Evolutionary conservation across 306 rosid genomes (phyloP).

Genomic region (Spatholobus suberectus): DNA sequence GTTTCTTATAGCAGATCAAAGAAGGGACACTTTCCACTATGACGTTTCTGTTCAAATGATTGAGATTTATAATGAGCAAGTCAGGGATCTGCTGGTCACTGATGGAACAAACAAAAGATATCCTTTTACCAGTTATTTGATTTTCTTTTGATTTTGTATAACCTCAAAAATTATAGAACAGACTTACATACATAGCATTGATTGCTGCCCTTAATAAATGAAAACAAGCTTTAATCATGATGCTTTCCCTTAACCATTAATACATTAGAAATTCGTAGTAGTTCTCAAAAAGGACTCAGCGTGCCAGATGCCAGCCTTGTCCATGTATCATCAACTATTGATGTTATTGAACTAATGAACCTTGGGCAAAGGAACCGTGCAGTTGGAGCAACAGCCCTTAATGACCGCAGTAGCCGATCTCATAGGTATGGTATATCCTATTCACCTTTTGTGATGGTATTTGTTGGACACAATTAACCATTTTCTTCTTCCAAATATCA

Average conservation of each 20-base stretch:
- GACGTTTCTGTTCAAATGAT: slow-evolving; percentile 97
- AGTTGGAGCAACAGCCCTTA: slow-evolving; percentile 97
- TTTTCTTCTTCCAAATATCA: slow-evolving; percentile 31
- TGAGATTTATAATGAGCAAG: slow-evolving; percentile 98
- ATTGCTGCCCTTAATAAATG: not conserved
- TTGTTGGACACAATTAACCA: slow-evolving; percentile 25
- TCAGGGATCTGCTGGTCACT: slow-evolving; percentile 87
- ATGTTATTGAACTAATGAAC: slow-evolving; percentile 93
- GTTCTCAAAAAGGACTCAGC: slow-evolving; percentile 87
- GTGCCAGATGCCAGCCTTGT: slow-evolving; percentile 95
- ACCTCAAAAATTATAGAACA: slow-evolving; percentile 6
- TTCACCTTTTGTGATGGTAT: not conserved
- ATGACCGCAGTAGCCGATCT: slow-evolving; percentile 99
- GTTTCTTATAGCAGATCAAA: slow-evolving; percentile 83
- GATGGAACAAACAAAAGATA: slow-evolving; percentile 94
- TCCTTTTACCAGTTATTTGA: slow-evolving; percentile 62
- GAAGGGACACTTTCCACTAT: slow-evolving; percentile 80
- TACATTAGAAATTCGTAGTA: slow-evolving; percentile 91
- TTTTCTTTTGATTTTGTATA: slow-evolving; percentile 6
- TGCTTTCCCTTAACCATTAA: slow-evolving; percentile 58
- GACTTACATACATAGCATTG: not conserved
- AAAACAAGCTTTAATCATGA: slow-evolving; percentile 14
- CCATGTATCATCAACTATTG: slow-evolving; percentile 78
- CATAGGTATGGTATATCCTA: slow-evolving; percentile 68
- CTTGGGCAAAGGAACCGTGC: slow-evolving; percentile 93